Percentiles rank a stretch among this genome's conserved stretches.
phyloP scores from a whole-genome alignment of 1,284 basidiomycete genomes.

The Coniferiporia sulphurascens region DNA sequence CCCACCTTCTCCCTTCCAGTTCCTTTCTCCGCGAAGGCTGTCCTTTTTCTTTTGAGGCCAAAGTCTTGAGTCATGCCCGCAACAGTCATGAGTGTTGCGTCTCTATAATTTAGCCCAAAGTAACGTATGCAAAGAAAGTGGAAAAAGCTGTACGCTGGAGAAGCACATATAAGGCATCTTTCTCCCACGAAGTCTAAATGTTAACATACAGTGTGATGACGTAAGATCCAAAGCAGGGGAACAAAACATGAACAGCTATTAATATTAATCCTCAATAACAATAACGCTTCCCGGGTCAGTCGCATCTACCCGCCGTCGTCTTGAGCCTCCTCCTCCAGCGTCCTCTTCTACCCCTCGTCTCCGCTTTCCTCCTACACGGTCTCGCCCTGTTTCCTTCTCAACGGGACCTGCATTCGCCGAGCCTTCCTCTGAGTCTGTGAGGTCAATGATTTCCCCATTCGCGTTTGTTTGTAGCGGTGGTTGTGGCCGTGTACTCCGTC shows the following conservation, averaged over 20 bases:
- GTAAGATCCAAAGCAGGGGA: no score
- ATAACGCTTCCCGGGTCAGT: conserved; percentile 30
- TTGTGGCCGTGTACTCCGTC: conserved; percentile 20
- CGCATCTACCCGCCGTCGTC: conserved; percentile 17
- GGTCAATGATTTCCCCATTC: conserved; percentile 8
- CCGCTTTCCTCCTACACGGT: conserved; percentile 23
- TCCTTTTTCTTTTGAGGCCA: conserved; percentile 1
- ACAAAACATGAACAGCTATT: no score
- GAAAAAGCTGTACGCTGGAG: not conserved
- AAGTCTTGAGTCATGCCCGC: not conserved
- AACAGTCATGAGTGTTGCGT: no score
- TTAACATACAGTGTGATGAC: not conserved
- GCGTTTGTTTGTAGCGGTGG: not conserved
- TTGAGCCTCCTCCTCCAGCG: conserved; percentile 20
- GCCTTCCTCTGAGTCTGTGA: not conserved
- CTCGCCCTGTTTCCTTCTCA: conserved; percentile 1
- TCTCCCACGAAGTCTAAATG: conserved; percentile 9
- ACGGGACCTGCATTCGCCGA: not conserved
- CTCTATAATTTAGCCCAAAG: not conserved
- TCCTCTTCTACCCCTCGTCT: conserved; percentile 25
- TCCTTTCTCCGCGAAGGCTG: not conserved
- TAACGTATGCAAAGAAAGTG: not conserved
- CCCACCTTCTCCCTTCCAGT: not conserved
- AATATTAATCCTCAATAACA: conserved; percentile 37
- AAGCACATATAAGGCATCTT: not conserved